Conservation (phyloP, 75 land plant species). For the Picea glauca region DNA sequence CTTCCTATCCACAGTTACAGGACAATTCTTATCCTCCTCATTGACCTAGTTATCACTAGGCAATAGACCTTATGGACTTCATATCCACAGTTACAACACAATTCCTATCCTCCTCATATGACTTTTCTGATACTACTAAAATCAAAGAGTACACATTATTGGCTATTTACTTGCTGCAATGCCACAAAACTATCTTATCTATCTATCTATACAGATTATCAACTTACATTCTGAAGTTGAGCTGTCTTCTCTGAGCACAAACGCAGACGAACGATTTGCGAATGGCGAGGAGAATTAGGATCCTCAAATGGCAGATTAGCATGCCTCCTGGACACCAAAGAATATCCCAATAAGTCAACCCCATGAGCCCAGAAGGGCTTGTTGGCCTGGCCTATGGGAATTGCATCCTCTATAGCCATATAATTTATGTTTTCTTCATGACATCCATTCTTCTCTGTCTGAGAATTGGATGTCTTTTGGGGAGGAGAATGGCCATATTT, state of each 20-base stretch:
- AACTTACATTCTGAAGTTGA: conserved; percentile 39
- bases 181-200: background rate
- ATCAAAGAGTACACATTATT: background rate
- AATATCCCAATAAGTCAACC: conserved; percentile 81
- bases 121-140: background rate
- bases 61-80: too few species aligned
- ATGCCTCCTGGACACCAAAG: conserved; percentile 67
- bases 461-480: background rate
- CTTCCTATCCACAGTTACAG: too few species aligned
- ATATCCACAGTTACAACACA: too few species aligned
- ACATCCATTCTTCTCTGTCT: background rate
- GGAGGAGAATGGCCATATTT: conserved; percentile 15
- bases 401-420: conserved; percentile 64
- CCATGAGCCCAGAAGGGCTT: conserved; percentile 98
- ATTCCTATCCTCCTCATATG: background rate
- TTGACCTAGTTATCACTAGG: too few species aligned
- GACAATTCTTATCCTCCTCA: too few species aligned
- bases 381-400: conserved; percentile 54
- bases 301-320: conserved; percentile 55
- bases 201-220: background rate
- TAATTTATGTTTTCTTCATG: background rate
- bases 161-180: background rate
- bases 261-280: conserved; percentile 47
- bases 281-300: conserved; percentile 24
- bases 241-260: conserved; percentile 47